A percentile compares a stretch with the other conserved stretches of the same genome.
phyloP scores from a whole-genome alignment of 2,329 filamentous ascomycete genomes.

The Tolypocladium pustulatum region DNA sequence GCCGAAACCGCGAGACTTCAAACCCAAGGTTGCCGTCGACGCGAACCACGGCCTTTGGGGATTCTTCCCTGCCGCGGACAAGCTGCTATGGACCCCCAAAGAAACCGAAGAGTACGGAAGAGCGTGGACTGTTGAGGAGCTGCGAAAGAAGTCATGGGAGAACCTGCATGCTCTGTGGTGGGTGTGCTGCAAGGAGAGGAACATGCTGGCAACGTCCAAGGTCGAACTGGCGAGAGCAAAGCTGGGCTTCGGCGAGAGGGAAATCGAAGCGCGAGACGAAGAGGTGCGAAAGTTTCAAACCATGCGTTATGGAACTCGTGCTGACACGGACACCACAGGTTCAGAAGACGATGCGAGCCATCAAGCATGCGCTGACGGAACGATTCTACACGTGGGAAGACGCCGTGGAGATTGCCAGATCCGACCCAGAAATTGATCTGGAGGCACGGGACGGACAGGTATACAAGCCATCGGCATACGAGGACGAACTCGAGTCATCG shows the following conservation, averaged over 20 bases:
- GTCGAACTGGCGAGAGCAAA: conserved; percentile 57
- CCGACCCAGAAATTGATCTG: conserved; percentile 58
- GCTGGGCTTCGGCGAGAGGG: conserved; percentile 63
- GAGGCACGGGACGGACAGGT: conserved; percentile 32
- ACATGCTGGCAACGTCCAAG: conserved; percentile 71
- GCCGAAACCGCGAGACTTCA: conserved; percentile 56
- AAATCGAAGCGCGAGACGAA: conserved; percentile 51
- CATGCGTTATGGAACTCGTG: background rate
- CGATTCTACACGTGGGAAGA: conserved; percentile 82
- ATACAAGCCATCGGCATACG: conserved; percentile 35
- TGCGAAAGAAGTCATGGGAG: conserved; percentile 85
- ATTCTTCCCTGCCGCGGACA: conserved; percentile 69
- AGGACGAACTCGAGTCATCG: conserved; percentile 18
- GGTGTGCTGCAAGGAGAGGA: conserved; percentile 84
- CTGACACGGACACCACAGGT: conserved; percentile 41
- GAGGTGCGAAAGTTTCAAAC: conserved; percentile 44
- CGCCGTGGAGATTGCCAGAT: conserved; percentile 53
- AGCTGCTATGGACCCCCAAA: conserved; percentile 59
- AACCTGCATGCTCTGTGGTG: conserved; percentile 91
- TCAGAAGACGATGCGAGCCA: conserved; percentile 64
- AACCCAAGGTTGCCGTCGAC: conserved; percentile 49
- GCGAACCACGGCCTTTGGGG: conserved; percentile 81
- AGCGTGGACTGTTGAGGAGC: conserved; percentile 74
- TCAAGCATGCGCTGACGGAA: conserved; percentile 79
- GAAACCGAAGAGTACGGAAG: conserved; percentile 67